phyloP scores from a whole-genome alignment of 1,139 yeast species.

The Geotrichum restrictum region DNA sequence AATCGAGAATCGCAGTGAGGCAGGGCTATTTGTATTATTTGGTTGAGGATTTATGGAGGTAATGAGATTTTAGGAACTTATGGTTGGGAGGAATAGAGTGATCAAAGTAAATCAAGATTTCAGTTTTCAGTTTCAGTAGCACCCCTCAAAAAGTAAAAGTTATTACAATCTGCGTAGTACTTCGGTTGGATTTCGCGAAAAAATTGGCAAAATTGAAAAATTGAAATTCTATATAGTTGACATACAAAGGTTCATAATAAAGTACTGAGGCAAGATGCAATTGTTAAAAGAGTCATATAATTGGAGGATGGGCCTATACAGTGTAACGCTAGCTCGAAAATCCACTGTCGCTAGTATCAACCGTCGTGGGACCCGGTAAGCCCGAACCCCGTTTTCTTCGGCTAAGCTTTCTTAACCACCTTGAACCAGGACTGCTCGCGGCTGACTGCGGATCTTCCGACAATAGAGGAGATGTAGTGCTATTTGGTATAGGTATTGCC shows the following conservation, averaged over 20 bases:
- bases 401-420: slow-evolving; percentile 12
- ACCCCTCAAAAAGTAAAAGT: too few species aligned
- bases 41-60: too few species aligned
- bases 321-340: slow-evolving; percentile 9
- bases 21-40: too few species aligned
- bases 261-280: too few species aligned
- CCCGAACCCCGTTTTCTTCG: slow-evolving; percentile 9
- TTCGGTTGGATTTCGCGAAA: too few species aligned
- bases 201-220: too few species aligned
- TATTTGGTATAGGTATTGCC: slow-evolving; percentile 1
- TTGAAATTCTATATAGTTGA: background rate
- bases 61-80: background rate
- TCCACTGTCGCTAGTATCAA: slow-evolving; percentile 18
- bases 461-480: background rate
- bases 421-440: slow-evolving; percentile 12
- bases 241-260: background rate
- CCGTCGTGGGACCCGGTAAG: slow-evolving; percentile 4
- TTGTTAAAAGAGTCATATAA: background rate
- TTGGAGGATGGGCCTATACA: background rate
- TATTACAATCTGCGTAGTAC: too few species aligned
- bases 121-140: too few species aligned
- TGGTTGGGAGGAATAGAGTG: background rate
- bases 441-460: slow-evolving; percentile 18
- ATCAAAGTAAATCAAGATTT: background rate
- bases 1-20: too few species aligned